phyloP scores from a whole-genome alignment of 176 grass and related monocot species.

The Avena eriantha region DNA sequence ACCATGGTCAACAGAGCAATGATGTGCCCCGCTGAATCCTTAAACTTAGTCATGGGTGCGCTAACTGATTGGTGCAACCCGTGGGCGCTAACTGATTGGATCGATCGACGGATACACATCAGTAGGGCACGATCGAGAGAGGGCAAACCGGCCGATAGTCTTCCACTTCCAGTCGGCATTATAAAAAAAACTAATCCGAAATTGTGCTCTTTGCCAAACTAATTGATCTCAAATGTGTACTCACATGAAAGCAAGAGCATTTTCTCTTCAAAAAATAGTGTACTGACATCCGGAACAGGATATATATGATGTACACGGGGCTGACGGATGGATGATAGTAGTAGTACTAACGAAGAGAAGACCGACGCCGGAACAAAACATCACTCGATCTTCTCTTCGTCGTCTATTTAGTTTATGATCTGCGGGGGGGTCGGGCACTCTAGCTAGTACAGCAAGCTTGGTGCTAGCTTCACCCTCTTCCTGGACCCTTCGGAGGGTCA shows the following conservation, averaged over 20 bases:
- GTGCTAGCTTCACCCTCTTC: constrained; percentile 37
- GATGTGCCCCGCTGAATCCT: neutral
- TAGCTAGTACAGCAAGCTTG: neutral
- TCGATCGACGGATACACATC: neutral
- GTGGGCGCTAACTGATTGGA: neutral
- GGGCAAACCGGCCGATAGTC: too few relatives aligned
- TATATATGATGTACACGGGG: neutral
- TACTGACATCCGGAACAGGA: neutral
- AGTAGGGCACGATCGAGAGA: neutral
- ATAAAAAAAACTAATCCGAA: neutral
- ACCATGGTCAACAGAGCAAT: neutral
- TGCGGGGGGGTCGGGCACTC: neutral
- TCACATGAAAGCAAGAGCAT: too few relatives aligned
- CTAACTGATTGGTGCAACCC: constrained; percentile 14
- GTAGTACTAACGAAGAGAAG: too few relatives aligned
- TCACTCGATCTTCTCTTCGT: neutral
- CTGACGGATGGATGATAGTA: neutral
- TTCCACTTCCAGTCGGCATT: neutral
- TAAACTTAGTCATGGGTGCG: neutral
- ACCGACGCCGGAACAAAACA: neutral
- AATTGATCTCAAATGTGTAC: neutral
- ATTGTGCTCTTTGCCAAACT: too few relatives aligned
- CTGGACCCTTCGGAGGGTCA: constrained; percentile 48
- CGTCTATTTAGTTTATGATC: neutral
- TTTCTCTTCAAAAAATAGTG: too few relatives aligned